A percentile compares a stretch with the other conserved stretches of the same genome.
These are phyloP conservation scores for Calonectria pseudoreteaudii DNA, from an alignment of 2,329 filamentous ascomycete genomes.

Conservation along the genomic window DNA sequence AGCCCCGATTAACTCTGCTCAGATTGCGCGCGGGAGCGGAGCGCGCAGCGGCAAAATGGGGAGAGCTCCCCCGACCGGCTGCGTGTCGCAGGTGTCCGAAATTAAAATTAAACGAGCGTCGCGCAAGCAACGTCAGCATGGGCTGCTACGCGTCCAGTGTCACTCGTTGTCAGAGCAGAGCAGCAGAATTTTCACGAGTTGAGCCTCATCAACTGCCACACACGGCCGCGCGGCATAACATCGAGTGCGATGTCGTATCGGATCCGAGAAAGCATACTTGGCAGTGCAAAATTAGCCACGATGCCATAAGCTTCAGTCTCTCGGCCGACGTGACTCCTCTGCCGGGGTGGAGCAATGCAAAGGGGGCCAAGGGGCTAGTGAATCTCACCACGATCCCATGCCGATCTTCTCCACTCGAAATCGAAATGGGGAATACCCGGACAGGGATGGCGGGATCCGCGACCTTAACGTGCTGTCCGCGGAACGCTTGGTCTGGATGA, in stretches of 20 bases:
- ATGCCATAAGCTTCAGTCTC: not conserved
- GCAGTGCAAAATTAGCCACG: not conserved
- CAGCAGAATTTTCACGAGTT: not conserved
- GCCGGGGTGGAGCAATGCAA: not conserved
- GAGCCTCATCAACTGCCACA: not conserved
- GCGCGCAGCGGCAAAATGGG: not conserved
- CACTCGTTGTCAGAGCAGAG: not conserved
- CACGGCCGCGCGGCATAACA: not conserved
- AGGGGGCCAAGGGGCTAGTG: not conserved
- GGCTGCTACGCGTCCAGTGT: not conserved
- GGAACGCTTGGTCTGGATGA: not conserved
- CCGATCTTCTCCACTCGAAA: not conserved
- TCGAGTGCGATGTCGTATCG: not conserved
- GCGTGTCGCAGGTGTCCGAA: not conserved
- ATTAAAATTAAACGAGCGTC: not conserved
- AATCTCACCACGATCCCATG: not conserved
- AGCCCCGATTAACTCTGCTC: not conserved
- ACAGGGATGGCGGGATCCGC: not conserved
- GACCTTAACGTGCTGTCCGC: not conserved
- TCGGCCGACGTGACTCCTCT: not conserved
- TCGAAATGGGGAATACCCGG: not conserved
- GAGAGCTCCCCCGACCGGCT: not conserved
- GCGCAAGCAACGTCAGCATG: not conserved
- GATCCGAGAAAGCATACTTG: not conserved
- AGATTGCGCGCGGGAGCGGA: not conserved